Evolutionary conservation across 768 basidiomycete species (phyloP).

Genomic region (Calocera cornea): DNA sequence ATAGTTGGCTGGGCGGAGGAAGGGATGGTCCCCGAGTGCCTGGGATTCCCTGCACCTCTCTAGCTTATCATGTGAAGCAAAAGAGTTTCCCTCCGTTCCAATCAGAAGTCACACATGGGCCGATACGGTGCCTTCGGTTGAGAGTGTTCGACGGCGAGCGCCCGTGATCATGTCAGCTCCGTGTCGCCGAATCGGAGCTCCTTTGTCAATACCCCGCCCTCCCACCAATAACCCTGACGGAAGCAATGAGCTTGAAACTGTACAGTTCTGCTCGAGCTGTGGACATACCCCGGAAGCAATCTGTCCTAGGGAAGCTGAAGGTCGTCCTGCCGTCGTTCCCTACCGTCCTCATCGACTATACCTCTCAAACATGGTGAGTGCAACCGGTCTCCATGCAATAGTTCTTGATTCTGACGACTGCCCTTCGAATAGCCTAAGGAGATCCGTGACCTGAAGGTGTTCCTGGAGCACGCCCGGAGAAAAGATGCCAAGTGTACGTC

Average conservation of each 20-base stretch:
- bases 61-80: too few relatives aligned
- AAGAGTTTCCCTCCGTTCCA: too few relatives aligned
- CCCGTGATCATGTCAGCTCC: too few relatives aligned
- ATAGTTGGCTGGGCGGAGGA: too few relatives aligned
- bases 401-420: not conserved
- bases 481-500: slow-evolving; percentile 91
- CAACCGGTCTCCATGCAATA: not conserved
- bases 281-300: not conserved
- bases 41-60: too few relatives aligned
- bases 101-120: too few relatives aligned
- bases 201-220: too few relatives aligned
- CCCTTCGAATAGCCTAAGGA: slow-evolving; percentile 68
- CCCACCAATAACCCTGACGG: not conserved
- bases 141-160: too few relatives aligned
- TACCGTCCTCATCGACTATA: not conserved
- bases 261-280: not conserved
- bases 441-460: slow-evolving; percentile 96
- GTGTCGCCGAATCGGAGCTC: too few relatives aligned
- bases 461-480: slow-evolving; percentile 91
- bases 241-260: not conserved
- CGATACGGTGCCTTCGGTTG: too few relatives aligned
- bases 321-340: not conserved
- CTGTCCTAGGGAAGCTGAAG: not conserved
- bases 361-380: not conserved
- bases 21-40: too few relatives aligned